Evolutionary conservation across 768 basidiomycete genomes (phyloP).

Genomic region (Amanita muscaria): DNA sequence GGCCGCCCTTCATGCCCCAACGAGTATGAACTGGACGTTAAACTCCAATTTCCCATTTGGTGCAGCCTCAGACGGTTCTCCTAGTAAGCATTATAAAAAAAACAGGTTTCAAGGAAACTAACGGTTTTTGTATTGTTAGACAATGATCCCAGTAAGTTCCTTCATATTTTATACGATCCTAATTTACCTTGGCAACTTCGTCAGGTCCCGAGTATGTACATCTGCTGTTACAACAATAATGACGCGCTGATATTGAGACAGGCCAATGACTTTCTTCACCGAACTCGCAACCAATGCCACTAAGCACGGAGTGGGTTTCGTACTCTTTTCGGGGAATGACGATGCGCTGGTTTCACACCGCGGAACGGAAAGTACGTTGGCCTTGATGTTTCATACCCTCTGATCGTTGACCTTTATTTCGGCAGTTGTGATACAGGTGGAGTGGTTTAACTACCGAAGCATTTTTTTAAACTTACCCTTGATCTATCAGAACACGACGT

Average conservation of each 20-base stretch:
- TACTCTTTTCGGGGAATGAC: slow-evolving; percentile 62
- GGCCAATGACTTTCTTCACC: slow-evolving; percentile 54
- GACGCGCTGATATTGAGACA: slow-evolving; percentile 14
- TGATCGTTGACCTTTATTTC: slow-evolving; percentile 7
- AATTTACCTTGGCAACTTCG: neutral
- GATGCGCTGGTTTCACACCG: slow-evolving; percentile 57
- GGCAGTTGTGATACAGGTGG: slow-evolving; percentile 50
- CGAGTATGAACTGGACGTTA: slow-evolving; percentile 39
- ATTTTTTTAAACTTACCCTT: slow-evolving; percentile 5
- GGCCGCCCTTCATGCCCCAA: slow-evolving; percentile 61
- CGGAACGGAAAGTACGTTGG: slow-evolving; percentile 47
- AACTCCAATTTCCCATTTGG: slow-evolving; percentile 22
- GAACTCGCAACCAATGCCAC: slow-evolving; percentile 63
- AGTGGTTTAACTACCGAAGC: neutral
- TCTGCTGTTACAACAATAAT: neutral
- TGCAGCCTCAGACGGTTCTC: slow-evolving; percentile 1
- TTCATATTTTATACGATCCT: neutral
- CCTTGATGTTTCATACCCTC: neutral
- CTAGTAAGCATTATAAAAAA: slow-evolving; percentile 3
- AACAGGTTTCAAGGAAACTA: slow-evolving; percentile 26
- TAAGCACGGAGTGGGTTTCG: slow-evolving; percentile 37
- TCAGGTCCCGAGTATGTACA: slow-evolving; percentile 27
- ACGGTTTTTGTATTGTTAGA: slow-evolving; percentile 18
- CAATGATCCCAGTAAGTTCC: slow-evolving; percentile 28
- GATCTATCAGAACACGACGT: slow-evolving; percentile 59